A percentile compares a stretch with the other conserved stretches of the same genome.
Conservation (phyloP, 2,329 filamentous ascomycete species). For the Allantophomopsis lycopodina region DNA sequence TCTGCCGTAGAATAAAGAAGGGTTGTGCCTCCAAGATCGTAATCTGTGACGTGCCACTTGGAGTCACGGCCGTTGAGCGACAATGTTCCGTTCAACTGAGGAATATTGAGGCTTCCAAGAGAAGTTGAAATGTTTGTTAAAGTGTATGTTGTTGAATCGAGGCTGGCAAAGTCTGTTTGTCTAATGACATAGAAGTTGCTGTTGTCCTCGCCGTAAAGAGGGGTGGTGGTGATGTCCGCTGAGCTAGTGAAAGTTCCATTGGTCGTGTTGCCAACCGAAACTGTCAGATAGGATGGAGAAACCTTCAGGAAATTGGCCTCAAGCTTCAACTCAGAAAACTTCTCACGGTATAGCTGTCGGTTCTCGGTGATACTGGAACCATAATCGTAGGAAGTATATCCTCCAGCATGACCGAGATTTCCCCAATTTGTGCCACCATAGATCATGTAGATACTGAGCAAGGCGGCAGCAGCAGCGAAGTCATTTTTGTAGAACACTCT, state of each 20-base stretch:
- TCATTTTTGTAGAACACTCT: slow-evolving; percentile 71
- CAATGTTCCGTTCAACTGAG: slow-evolving; percentile 36
- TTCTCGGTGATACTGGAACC: slow-evolving; percentile 55
- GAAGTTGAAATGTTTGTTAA: slow-evolving; percentile 43
- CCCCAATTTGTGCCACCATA: slow-evolving; percentile 75
- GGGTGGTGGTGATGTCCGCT: slow-evolving; percentile 36
- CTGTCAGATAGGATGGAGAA: slow-evolving; percentile 54
- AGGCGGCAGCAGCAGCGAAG: slow-evolving; percentile 48
- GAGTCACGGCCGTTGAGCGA: slow-evolving; percentile 50
- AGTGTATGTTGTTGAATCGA: slow-evolving; percentile 43
- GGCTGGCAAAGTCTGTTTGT: slow-evolving; percentile 50
- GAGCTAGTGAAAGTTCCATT: slow-evolving; percentile 35
- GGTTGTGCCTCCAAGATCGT: slow-evolving; percentile 41
- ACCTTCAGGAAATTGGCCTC: slow-evolving; percentile 62
- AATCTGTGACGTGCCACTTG: slow-evolving; percentile 54
- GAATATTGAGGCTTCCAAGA: slow-evolving; percentile 40
- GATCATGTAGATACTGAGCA: slow-evolving; percentile 68
- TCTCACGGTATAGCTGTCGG: slow-evolving; percentile 53
- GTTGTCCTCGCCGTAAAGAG: slow-evolving; percentile 36
- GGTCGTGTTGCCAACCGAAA: slow-evolving; percentile 33
- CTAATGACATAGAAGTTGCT: slow-evolving; percentile 53
- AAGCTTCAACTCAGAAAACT: slow-evolving; percentile 69
- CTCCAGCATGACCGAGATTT: slow-evolving; percentile 57
- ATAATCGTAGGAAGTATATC: slow-evolving; percentile 45
- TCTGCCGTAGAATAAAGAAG: slow-evolving; percentile 58